phyloP scores from a whole-genome alignment of 1,139 yeast genomes.

The Eremothecium sinecaudum region DNA sequence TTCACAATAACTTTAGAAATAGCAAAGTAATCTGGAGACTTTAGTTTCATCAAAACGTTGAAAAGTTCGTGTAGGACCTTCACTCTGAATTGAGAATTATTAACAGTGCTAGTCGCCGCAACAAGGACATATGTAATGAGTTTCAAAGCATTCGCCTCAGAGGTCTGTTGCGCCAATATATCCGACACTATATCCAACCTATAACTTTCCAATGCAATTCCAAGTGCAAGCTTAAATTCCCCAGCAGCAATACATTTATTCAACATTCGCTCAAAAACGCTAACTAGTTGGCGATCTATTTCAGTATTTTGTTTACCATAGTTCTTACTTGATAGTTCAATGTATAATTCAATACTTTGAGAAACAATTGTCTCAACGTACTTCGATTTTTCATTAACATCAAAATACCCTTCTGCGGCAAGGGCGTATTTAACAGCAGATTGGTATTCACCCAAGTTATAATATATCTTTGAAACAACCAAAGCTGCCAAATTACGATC shows the following conservation, averaged over 20 bases:
- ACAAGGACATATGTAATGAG: conserved; percentile 68
- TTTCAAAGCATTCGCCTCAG: conserved; percentile 44
- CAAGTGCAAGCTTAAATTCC: conserved; percentile 76
- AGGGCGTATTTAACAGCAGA: conserved; percentile 83
- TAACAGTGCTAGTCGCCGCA: conserved; percentile 60
- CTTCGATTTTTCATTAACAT: conserved; percentile 67
- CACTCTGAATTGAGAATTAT: conserved; percentile 56
- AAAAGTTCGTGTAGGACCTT: conserved; percentile 57
- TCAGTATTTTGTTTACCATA: conserved; percentile 35
- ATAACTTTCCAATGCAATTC: conserved; percentile 81
- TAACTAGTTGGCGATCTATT: conserved; percentile 55
- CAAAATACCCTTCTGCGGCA: conserved; percentile 66
- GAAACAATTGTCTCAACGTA: conserved; percentile 90
- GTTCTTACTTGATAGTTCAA: conserved; percentile 49
- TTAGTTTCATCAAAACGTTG: conserved; percentile 46
- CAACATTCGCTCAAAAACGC: conserved; percentile 80
- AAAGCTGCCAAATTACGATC: conserved; percentile 81
- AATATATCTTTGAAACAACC: conserved; percentile 88
- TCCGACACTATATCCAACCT: conserved; percentile 71
- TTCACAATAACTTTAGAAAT: conserved; percentile 82
- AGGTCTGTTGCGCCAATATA: conserved; percentile 40
- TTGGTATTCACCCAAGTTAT: conserved; percentile 89
- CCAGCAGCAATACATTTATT: conserved; percentile 61
- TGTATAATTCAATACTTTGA: conserved; percentile 80
- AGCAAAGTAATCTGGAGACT: conserved; percentile 68